Percentiles rank a stretch among this genome's conserved stretches.
These are phyloP conservation scores for Limtongia smithiae DNA, from an alignment of 805 yeast species.

Conservation along the genomic window DNA sequence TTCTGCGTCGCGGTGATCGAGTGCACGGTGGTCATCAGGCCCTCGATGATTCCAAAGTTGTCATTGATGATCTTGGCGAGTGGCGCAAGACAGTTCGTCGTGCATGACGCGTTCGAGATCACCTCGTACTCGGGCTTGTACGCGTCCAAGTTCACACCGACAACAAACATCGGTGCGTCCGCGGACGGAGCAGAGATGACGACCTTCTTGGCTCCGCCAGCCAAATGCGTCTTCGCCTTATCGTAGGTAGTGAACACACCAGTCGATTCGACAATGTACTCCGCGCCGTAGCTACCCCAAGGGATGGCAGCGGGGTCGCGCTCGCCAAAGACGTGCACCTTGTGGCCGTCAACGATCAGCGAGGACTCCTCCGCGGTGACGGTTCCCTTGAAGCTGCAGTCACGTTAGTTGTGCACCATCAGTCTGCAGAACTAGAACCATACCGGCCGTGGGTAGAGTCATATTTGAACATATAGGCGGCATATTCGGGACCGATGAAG, in stretches of 20 bases:
- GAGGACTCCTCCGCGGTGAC: conserved; percentile 50
- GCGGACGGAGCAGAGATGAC: conserved; percentile 90
- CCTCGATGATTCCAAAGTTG: conserved; percentile 81
- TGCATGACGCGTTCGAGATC: conserved; percentile 90
- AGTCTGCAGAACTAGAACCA: neutral
- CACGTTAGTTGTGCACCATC: no score
- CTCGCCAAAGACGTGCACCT: conserved; percentile 69
- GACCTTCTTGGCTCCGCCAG: conserved; percentile 93
- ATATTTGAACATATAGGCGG: conserved; percentile 93
- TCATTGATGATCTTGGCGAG: conserved; percentile 87
- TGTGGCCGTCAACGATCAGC: conserved; percentile 65
- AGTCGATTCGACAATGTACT: conserved; percentile 86
- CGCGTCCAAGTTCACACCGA: conserved; percentile 81
- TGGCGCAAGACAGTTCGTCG: conserved; percentile 94
- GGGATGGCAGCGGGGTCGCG: conserved; percentile 83
- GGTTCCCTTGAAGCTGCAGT: conserved; percentile 63
- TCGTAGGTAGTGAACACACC: conserved; percentile 86
- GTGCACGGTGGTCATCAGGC: conserved; percentile 95
- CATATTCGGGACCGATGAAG: conserved; percentile 83
- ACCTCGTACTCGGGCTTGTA: conserved; percentile 73
- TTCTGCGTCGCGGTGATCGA: conserved; percentile 95
- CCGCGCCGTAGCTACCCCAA: conserved; percentile 77
- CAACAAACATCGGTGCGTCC: conserved; percentile 93
- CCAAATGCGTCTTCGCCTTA: conserved; percentile 78
- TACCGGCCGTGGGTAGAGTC: conserved; percentile 84